Evolutionary conservation across 2,329 filamentous ascomycete species (phyloP).

Genomic region (Escovopsis sp.): DNA sequence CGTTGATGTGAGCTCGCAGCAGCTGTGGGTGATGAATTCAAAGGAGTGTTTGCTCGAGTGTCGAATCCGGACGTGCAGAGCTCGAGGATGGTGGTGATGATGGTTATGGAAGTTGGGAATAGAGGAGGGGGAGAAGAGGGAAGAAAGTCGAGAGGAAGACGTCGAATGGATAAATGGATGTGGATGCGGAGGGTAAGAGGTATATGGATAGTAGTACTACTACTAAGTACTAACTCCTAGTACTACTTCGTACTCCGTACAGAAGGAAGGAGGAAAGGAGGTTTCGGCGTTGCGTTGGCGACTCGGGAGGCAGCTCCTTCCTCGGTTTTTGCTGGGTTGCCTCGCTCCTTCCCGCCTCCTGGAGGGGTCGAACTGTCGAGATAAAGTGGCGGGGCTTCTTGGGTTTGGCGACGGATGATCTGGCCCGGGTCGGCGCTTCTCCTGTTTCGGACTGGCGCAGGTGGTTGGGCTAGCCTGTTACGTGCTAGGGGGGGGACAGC

Average conservation of each 20-base stretch:
- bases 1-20: constrained; percentile 2
- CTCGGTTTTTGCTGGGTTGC: no score
- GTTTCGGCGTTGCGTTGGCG: constrained; percentile 2
- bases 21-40: constrained; percentile 1
- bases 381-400: constrained; percentile 14
- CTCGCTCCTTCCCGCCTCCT: background rate
- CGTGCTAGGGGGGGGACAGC: background rate
- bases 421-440: constrained; percentile 6
- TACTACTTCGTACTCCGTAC: background rate
- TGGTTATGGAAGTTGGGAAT: no score
- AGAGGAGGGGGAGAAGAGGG: background rate
- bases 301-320: background rate
- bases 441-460: constrained; percentile 15
- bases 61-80: no score
- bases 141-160: background rate
- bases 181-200: background rate
- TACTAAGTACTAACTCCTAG: background rate
- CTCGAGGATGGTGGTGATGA: no score
- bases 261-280: constrained; percentile 1
- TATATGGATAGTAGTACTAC: background rate
- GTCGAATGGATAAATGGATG: background rate
- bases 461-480: background rate
- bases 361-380: constrained; percentile 9
- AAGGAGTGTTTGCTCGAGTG: no score
- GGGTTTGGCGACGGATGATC: no score